Evolutionary conservation across 768 basidiomycete species (phyloP).

Genomic region (Austroboletus eburneus): DNA sequence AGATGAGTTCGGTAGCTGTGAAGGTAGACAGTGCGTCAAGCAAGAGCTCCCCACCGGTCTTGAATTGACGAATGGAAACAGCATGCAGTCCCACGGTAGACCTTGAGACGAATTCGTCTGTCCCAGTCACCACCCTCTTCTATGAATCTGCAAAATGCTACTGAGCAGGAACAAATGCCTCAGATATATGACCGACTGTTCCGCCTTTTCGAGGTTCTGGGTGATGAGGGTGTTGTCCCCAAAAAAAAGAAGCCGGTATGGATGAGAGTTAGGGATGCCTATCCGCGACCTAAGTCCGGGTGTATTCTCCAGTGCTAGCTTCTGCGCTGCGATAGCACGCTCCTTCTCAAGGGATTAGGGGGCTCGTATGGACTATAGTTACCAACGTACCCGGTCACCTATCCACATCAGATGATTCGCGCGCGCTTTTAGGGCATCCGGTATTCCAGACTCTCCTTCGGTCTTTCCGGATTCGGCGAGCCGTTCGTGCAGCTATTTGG

Average conservation of each 20-base stretch:
- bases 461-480: constrained; percentile 85
- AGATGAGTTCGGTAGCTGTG: constrained; percentile 84
- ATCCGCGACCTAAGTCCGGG: constrained; percentile 91
- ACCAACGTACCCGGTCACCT: constrained; percentile 61
- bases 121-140: constrained; percentile 99
- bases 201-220: constrained; percentile 70
- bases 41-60: constrained; percentile 77
- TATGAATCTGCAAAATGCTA: constrained; percentile 54
- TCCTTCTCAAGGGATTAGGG: constrained; percentile 46
- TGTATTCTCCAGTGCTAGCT: constrained; percentile 83
- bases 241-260: constrained; percentile 91
- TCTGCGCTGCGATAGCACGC: constrained; percentile 73
- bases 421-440: constrained; percentile 77
- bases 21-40: constrained; percentile 93
- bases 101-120: constrained; percentile 91
- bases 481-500: constrained; percentile 70
- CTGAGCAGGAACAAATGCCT: background rate
- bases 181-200: constrained; percentile 52
- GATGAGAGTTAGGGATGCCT: constrained; percentile 86
- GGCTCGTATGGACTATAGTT: background rate
- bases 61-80: constrained; percentile 87
- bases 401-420: constrained; percentile 87
- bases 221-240: constrained; percentile 70
- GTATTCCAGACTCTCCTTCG: constrained; percentile 91
- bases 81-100: constrained; percentile 87